These are phyloP conservation scores for Neurospora hispaniola DNA, from an alignment of 495 filamentous ascomycete species.

Conservation along the genomic window DNA sequence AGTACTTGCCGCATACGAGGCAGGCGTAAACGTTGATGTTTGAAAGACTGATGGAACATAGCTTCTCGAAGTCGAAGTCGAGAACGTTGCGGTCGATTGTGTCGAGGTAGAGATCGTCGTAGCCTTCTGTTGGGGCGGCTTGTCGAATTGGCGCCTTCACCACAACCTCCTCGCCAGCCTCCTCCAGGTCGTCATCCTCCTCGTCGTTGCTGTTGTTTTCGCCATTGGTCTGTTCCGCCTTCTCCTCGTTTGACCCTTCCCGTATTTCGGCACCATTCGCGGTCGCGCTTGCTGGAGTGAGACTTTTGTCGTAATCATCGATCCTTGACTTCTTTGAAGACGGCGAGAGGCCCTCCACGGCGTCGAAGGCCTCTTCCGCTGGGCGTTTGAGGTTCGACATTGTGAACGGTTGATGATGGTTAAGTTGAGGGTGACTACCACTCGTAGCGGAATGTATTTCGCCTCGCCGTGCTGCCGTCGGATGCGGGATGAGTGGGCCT, in stretches of 20 bases:
- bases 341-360: conserved; percentile 50
- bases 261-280: conserved; percentile 26
- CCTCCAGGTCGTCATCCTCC: conserved; percentile 7
- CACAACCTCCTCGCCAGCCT: conserved; percentile 25
- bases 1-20: conserved; percentile 95
- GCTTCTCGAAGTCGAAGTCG: conserved; percentile 97
- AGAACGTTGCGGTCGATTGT: conserved; percentile 84
- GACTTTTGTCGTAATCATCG: conserved; percentile 39
- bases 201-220: background rate
- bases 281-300: conserved; percentile 20
- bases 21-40: conserved; percentile 99
- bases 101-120: conserved; percentile 93
- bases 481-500: background rate
- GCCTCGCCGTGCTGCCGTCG: background rate
- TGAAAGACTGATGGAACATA: conserved; percentile 87
- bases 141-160: conserved; percentile 50
- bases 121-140: conserved; percentile 72
- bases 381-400: conserved; percentile 60
- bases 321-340: conserved; percentile 66
- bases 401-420: background rate
- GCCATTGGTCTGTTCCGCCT: background rate
- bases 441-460: background rate
- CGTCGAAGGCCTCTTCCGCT: conserved; percentile 67
- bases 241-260: conserved; percentile 7
- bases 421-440: background rate